Evolutionary conservation across 2,329 filamentous ascomycete species (phyloP).

Genomic region (Phialophora tarda): DNA sequence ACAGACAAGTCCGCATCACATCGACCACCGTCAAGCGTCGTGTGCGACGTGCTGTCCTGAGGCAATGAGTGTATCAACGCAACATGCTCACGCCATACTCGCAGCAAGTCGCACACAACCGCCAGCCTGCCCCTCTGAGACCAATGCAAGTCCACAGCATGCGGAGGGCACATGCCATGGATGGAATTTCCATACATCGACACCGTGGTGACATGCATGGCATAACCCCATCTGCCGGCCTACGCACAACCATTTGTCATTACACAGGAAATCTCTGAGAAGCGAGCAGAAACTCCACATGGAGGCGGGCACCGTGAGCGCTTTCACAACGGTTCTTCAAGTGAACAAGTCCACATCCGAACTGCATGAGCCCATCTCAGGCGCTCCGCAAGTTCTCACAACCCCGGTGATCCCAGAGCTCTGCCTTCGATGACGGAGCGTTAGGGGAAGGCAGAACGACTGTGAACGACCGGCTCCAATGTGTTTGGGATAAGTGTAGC

Average conservation of each 20-base stretch:
- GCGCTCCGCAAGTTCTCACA: slow-evolving; percentile 14
- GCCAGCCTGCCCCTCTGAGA: slow-evolving; percentile 5
- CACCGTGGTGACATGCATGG: slow-evolving; percentile 21
- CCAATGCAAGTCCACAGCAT: slow-evolving; percentile 11
- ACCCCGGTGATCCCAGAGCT: not conserved
- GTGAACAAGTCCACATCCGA: slow-evolving; percentile 18
- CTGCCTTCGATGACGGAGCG: not conserved
- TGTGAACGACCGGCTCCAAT: slow-evolving; percentile 15
- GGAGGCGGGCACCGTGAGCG: slow-evolving; percentile 22
- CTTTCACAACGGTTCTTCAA: slow-evolving; percentile 20
- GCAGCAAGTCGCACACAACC: slow-evolving; percentile 1
- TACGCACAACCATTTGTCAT: slow-evolving; percentile 17
- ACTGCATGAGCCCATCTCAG: slow-evolving; percentile 21
- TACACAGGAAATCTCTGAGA: slow-evolving; percentile 14
- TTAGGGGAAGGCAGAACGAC: not conserved
- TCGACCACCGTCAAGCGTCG: slow-evolving; percentile 20
- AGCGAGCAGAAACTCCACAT: slow-evolving; percentile 21
- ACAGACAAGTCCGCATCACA: slow-evolving; percentile 10
- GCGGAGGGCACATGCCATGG: slow-evolving; percentile 19
- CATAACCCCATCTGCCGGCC: slow-evolving; percentile 31
- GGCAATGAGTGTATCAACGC: not conserved
- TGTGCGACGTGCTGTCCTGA: not conserved
- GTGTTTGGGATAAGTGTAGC: slow-evolving; percentile 12
- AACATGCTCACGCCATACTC: not conserved
- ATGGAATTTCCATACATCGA: slow-evolving; percentile 26